Conservation (phyloP, 2,329 filamentous ascomycete species). For the Beauveria rudraprayagi region DNA sequence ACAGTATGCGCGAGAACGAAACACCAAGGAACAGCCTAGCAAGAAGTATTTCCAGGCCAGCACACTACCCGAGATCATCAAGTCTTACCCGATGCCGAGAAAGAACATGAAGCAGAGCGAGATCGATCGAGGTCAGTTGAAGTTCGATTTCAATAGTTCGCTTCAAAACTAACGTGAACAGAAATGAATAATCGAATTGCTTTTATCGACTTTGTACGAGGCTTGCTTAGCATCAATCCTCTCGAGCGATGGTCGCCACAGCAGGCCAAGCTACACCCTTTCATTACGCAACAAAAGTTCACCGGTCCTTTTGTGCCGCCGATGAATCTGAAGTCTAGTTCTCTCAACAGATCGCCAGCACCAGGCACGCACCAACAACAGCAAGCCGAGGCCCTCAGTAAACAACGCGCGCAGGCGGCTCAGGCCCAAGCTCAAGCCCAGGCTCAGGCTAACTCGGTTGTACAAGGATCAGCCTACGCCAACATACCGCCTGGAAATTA, state of each 20-base stretch:
- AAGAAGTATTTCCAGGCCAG: constrained; percentile 98
- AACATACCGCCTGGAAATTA: constrained; percentile 41
- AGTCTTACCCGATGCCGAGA: constrained; percentile 93
- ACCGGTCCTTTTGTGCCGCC: constrained; percentile 93
- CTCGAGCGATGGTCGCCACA: constrained; percentile 96
- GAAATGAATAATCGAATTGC: constrained; percentile 98
- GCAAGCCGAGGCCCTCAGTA: constrained; percentile 87
- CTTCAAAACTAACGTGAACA: constrained; percentile 31
- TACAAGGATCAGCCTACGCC: constrained; percentile 54
- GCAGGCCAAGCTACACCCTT: constrained; percentile 93
- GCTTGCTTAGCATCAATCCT: constrained; percentile 87
- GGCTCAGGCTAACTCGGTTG: constrained; percentile 60
- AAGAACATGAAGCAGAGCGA: constrained; percentile 99
- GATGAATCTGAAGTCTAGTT: constrained; percentile 89
- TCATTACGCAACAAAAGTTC: constrained; percentile 97
- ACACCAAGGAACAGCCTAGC: constrained; percentile 95
- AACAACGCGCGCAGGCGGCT: constrained; percentile 72
- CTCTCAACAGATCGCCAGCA: constrained; percentile 77
- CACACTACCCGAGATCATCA: constrained; percentile 92
- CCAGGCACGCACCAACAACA: constrained; percentile 94
- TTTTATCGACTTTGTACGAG: constrained; percentile 96
- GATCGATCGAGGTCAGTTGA: constrained; percentile 73
- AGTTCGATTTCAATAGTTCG: background rate
- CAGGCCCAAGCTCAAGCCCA: constrained; percentile 53
- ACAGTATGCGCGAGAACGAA: constrained; percentile 91